phyloP scores from a whole-genome alignment of 352 stramenopile genomes.

The Globisporangium mamillatum region DNA sequence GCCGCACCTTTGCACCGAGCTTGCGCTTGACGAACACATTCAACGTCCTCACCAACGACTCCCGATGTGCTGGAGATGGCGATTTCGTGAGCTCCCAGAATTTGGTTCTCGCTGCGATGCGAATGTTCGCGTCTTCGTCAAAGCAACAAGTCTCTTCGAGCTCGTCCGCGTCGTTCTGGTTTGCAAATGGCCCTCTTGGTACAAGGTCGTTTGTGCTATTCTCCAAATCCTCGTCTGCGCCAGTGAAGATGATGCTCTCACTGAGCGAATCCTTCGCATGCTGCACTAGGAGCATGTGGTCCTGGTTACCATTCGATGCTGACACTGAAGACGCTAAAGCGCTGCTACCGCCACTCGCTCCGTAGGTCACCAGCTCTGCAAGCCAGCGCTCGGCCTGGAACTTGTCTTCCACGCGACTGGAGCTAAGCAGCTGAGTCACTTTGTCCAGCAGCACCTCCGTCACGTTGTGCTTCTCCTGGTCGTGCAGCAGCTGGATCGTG shows the following conservation, averaged over 20 bases:
- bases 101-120: constrained; percentile 29
- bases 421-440: constrained; percentile 28
- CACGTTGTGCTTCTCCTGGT: constrained; percentile 16
- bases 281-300: neutral
- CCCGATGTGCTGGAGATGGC: constrained; percentile 19
- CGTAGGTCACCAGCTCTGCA: constrained; percentile 39
- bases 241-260: constrained; percentile 17
- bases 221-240: neutral
- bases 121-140: constrained; percentile 38
- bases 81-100: constrained; percentile 39
- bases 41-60: constrained; percentile 33
- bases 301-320: neutral
- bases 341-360: neutral
- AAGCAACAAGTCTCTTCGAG: constrained; percentile 51
- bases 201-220: constrained; percentile 7
- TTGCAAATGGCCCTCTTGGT: neutral
- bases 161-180: constrained; percentile 20
- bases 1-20: constrained; percentile 21
- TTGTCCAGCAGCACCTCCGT: constrained; percentile 30
- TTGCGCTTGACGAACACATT: constrained; percentile 38
- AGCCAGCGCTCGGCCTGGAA: constrained; percentile 54
- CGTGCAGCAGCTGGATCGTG: constrained; percentile 23
- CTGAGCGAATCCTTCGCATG: constrained; percentile 2
- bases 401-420: constrained; percentile 28
- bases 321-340: neutral